Conservation (phyloP, 352 stramenopile species). For the Thalassiosira livingstoniorum region DNA sequence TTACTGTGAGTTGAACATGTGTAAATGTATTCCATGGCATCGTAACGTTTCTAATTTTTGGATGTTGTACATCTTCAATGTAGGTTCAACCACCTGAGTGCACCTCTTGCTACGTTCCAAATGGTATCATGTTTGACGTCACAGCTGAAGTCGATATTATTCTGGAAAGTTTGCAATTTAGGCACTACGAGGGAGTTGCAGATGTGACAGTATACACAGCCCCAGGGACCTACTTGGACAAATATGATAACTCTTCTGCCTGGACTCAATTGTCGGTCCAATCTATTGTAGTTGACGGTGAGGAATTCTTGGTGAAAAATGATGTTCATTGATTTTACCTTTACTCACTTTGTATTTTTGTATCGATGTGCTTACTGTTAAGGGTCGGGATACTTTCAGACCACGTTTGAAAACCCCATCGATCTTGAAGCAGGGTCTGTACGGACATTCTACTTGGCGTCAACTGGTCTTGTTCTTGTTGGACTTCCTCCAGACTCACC, state of each 20-base stretch:
- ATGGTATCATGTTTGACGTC: conserved; percentile 32
- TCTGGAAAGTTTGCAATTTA: neutral
- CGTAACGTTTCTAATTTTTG: too few relatives aligned
- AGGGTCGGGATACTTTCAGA: too few relatives aligned
- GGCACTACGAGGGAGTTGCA: neutral
- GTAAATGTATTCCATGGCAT: too few relatives aligned
- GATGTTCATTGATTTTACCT: too few relatives aligned
- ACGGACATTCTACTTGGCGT: conserved; percentile 3
- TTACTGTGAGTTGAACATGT: too few relatives aligned
- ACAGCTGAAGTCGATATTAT: neutral
- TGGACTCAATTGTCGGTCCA: conserved; percentile 12
- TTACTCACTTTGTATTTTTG: too few relatives aligned
- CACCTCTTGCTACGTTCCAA: neutral
- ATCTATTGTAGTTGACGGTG: neutral
- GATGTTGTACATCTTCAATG: too few relatives aligned
- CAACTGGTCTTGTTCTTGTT: too few relatives aligned
- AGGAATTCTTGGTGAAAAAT: too few relatives aligned
- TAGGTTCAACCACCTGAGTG: conserved; percentile 10
- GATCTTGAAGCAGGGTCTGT: neutral
- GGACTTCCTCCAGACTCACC: neutral
- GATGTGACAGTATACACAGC: conserved; percentile 15
- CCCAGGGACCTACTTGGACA: conserved; percentile 7
- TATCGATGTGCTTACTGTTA: too few relatives aligned
- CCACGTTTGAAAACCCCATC: too few relatives aligned
- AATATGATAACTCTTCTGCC: neutral